Evolutionary conservation across 2,329 filamentous ascomycete genomes (phyloP), one percentile per base, ranked within the genome.

Genomic region (Alternaria postmessia): DNA sequence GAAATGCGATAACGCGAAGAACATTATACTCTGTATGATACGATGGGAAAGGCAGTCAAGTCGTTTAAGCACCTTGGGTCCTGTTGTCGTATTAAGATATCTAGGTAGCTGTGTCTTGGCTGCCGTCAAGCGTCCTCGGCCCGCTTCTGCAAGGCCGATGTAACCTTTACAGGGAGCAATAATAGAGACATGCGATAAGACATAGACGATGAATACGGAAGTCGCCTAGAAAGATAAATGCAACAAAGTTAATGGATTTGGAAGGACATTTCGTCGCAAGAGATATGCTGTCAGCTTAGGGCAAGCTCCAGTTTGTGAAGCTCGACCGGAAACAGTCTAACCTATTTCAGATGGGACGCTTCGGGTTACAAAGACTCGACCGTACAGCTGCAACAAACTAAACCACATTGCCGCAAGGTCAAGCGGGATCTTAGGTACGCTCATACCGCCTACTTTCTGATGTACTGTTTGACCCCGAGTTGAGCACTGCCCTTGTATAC

Each of bases 141-240:
- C 57, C 52, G 57, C 57, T 60, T 52, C 52, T 51, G 41, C 53
- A 54, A 52, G 39, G 36, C 56, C 57, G 54, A 60, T 60, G 60
- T 56, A 62, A 62, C 56, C 57, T 58, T 48, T 38, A 20, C 48
- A 48, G 47, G 18, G 36, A 41, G 34, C 41, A 22, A 18, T 36
- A 24, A 51, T 48, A 22, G 43, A 38, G 34, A 18, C 2, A 38
- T 14, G 26, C 16, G 57, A 56, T 46, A 59, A 51, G 38, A 11
- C n/a, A 28, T 18, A 26, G 20, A 20, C 16, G 24, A 26, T 24
- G 7, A 28, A 26, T 11, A 36, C 30, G 20, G 49, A 30, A 14
- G 18, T 12, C 8, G 16, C n/a, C 32, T 49, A 24, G 20, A 7
- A 20, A 2, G 36, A 24, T 14, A 18, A 18, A 22, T n/a, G 46